Evolutionary conservation across 2,329 filamentous ascomycete genomes (phyloP).

Genomic region (Leptographium procerum): DNA sequence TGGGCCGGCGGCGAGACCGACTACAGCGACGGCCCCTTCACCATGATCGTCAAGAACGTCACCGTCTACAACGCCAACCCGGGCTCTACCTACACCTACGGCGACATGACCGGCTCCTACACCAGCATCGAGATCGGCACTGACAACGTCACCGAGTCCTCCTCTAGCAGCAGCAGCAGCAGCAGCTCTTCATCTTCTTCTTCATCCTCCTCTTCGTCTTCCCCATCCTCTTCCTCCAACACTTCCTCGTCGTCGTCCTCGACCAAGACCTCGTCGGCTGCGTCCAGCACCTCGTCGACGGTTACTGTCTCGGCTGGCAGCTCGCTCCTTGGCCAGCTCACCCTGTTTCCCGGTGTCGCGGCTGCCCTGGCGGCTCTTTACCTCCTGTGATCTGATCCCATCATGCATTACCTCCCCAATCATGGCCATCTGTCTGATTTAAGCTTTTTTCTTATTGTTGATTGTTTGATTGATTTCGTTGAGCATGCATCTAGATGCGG

Average conservation of each 20-base stretch:
- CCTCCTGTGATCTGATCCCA: not conserved
- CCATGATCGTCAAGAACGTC: conserved; percentile 9
- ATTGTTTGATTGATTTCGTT: not conserved
- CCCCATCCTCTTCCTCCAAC: not conserved
- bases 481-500: not conserved
- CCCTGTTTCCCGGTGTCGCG: not conserved
- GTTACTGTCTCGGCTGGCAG: not conserved
- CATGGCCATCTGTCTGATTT: not conserved
- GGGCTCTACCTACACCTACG: conserved; percentile 6
- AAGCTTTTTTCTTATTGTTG: not conserved
- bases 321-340: not conserved
- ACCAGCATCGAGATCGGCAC: conserved; percentile 4
- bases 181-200: not conserved
- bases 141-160: not conserved
- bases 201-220: not conserved
- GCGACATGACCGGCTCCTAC: conserved; percentile 5
- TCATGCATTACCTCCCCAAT: not conserved
- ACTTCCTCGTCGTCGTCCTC: not conserved
- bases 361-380: not conserved
- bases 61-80: conserved; percentile 8
- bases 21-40: conserved; percentile 6
- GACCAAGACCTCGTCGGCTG: not conserved
- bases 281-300: not conserved
- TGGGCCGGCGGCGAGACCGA: conserved; percentile 12
- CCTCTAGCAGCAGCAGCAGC: not conserved